phyloP scores from a whole-genome alignment of 306 rosid genomes.

The Inga leiocalycina region DNA sequence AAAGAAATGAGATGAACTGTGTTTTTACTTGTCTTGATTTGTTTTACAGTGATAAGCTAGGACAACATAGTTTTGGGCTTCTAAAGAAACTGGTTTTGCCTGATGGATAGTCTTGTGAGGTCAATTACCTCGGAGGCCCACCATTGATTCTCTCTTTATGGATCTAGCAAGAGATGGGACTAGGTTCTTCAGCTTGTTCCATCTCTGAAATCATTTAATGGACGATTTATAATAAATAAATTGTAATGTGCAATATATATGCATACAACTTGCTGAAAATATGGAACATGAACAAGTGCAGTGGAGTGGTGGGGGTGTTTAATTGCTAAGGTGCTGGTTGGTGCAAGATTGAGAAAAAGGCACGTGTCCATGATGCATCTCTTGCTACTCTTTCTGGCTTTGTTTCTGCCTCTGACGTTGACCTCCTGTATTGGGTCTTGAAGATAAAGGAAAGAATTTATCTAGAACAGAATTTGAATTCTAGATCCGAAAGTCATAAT shows the following conservation, averaged over 20 bases:
- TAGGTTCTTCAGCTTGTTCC: constrained; percentile 50
- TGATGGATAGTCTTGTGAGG: constrained; percentile 95
- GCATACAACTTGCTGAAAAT: constrained; percentile 81
- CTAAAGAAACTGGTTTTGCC: constrained; percentile 88
- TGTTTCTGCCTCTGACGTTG: constrained; percentile 72
- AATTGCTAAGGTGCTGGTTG: constrained; percentile 99
- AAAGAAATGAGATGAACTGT: not conserved
- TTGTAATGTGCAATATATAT: not conserved
- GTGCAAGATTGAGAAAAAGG: constrained; percentile 84
- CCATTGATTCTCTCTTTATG: constrained; percentile 77
- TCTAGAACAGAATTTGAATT: too few species aligned
- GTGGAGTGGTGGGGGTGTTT: constrained; percentile 92
- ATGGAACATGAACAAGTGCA: constrained; percentile 91
- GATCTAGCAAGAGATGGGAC: constrained; percentile 94
- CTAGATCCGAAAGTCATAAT: too few species aligned
- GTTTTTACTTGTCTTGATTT: not conserved
- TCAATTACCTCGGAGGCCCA: constrained; percentile 88
- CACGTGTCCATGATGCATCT: constrained; percentile 70
- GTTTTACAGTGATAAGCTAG: constrained; percentile 77
- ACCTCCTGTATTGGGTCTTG: constrained; percentile 8
- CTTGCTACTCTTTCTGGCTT: constrained; percentile 73
- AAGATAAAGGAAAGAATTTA: too few species aligned
- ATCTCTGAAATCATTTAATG: not conserved
- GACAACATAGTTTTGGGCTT: constrained; percentile 89
- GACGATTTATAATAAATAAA: not conserved